Evolutionary conservation across 371 early-diverging fungal genomes (phyloP).

Genomic region (Fennellomyces sp.): DNA sequence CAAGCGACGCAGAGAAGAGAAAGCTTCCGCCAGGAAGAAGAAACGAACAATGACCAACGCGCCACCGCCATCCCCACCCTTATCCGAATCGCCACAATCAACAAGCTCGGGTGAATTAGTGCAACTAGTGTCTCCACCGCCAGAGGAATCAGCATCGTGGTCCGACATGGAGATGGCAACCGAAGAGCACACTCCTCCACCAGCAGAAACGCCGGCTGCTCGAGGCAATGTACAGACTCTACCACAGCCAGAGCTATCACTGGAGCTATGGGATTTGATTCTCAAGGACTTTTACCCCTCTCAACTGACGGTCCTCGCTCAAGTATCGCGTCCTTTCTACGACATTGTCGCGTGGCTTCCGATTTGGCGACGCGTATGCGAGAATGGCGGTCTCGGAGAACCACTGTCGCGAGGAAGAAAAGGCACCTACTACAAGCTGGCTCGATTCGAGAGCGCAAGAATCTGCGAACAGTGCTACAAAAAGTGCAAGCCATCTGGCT

Average conservation of each 20-base stretch:
- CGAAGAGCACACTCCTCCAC: too few relatives aligned
- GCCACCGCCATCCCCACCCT: too few relatives aligned
- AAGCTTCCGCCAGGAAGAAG: too few relatives aligned
- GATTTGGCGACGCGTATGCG: not conserved
- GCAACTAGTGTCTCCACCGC: too few relatives aligned
- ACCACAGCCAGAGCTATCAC: not conserved
- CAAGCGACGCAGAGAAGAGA: too few relatives aligned
- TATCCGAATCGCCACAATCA: too few relatives aligned
- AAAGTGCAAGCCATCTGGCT: not conserved
- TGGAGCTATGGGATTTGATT: constrained; percentile 9
- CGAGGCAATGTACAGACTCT: too few relatives aligned
- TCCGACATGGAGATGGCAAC: too few relatives aligned
- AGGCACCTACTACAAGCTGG: not conserved
- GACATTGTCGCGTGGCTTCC: not conserved
- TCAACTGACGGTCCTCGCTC: not conserved
- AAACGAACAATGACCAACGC: too few relatives aligned
- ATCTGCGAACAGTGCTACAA: constrained; percentile 5
- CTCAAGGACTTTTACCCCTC: not conserved
- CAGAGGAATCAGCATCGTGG: too few relatives aligned
- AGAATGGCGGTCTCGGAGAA: not conserved
- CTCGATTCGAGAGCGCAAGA: not conserved
- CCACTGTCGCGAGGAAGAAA: not conserved
- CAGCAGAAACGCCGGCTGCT: too few relatives aligned
- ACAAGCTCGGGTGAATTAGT: too few relatives aligned
- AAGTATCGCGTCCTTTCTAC: not conserved